Conservation (phyloP, 176 grass and related monocot species). For the Hordeum marinum region DNA sequence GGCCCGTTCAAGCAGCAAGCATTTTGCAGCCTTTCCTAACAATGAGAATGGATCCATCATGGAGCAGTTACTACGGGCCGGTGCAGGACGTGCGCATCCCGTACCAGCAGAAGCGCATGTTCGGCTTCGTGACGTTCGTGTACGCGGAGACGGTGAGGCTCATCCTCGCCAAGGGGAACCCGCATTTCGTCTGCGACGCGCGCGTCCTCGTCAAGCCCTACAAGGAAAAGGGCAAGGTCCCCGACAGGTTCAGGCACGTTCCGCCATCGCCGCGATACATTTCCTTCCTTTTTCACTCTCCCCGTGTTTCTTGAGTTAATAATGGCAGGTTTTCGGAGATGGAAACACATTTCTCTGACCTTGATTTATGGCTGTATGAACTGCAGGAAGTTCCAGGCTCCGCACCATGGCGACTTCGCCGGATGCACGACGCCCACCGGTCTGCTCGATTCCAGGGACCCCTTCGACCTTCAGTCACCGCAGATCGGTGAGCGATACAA, state of each 20-base stretch:
- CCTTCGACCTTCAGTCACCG: conserved; percentile 52
- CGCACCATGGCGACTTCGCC: conserved; percentile 49
- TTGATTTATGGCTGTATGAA: neutral
- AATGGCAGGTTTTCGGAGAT: neutral
- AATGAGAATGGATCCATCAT: neutral
- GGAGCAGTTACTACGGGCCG: conserved; percentile 73
- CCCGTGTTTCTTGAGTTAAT: too few relatives aligned
- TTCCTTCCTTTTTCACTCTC: neutral
- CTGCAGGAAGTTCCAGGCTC: conserved; percentile 34
- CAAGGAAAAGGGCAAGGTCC: conserved; percentile 91
- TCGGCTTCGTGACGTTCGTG: conserved; percentile 93
- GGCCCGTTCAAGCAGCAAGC: neutral
- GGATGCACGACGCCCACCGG: conserved; percentile 52
- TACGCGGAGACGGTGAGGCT: conserved; percentile 62
- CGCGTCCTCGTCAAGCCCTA: conserved; percentile 94
- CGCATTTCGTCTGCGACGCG: conserved; percentile 78
- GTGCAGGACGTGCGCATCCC: conserved; percentile 96
- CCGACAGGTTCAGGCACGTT: conserved; percentile 72
- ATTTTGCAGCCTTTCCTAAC: neutral
- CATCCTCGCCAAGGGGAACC: conserved; percentile 72
- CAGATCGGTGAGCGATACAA: conserved; percentile 54
- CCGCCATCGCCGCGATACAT: neutral
- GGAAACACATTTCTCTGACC: neutral
- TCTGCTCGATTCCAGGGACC: conserved; percentile 50
- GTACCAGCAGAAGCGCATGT: conserved; percentile 94